Conservation (phyloP, 2,329 filamentous ascomycete species). For the Beauveria sp. region DNA sequence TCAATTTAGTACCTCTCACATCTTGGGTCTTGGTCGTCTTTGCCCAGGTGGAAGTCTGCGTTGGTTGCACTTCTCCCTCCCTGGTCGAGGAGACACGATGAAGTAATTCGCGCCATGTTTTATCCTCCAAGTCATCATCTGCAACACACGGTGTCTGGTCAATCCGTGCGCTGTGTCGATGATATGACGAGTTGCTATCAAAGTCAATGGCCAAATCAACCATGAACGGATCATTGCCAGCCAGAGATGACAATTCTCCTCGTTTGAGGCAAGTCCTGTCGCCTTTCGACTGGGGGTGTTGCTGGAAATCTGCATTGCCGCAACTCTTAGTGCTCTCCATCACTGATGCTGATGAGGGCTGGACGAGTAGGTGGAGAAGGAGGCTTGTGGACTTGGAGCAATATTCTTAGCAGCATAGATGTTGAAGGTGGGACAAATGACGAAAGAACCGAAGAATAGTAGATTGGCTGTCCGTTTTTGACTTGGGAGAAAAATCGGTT, state of each 20-base stretch:
- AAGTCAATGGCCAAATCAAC: background rate
- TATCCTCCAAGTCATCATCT: background rate
- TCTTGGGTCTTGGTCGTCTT: background rate
- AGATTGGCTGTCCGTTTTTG: background rate
- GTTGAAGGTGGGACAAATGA: too few relatives aligned
- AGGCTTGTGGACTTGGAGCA: too few relatives aligned
- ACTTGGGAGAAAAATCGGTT: background rate
- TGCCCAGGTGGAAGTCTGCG: background rate
- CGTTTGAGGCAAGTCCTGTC: background rate
- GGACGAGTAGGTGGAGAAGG: background rate
- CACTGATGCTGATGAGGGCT: background rate
- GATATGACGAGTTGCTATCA: background rate
- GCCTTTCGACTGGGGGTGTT: background rate
- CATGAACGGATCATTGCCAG: background rate
- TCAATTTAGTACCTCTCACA: background rate
- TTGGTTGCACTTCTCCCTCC: background rate
- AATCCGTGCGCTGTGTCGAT: background rate
- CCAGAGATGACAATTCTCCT: background rate
- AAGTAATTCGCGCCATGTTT: background rate
- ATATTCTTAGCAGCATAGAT: too few relatives aligned
- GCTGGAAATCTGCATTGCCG: background rate
- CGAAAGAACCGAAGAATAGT: background rate
- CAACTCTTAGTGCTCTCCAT: background rate
- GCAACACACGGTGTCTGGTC: background rate
- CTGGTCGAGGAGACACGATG: background rate